These are phyloP conservation scores for Hypoxylon sp. DNA, from an alignment of 2,329 filamentous ascomycete species.

Conservation along the genomic window DNA sequence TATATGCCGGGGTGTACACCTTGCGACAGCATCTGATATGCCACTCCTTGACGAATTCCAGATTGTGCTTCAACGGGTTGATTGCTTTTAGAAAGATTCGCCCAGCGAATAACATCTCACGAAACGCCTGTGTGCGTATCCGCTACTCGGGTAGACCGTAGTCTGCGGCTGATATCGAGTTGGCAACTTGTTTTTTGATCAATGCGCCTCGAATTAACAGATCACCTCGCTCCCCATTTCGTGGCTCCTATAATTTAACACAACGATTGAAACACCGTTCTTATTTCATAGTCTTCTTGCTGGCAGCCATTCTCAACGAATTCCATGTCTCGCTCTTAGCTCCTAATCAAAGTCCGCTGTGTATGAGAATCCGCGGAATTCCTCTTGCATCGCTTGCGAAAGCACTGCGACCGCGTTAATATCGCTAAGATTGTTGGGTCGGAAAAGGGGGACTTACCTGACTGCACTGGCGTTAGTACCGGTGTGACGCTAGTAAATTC, in stretches of 20 bases:
- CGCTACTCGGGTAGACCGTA: slow-evolving; percentile 27
- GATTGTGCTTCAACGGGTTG: slow-evolving; percentile 24
- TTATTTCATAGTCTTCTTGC: slow-evolving; percentile 9
- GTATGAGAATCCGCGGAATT: slow-evolving; percentile 99
- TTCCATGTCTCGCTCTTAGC: slow-evolving; percentile 15
- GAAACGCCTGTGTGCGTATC: slow-evolving; percentile 30
- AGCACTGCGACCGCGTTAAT: slow-evolving; percentile 73
- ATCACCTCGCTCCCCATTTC: slow-evolving; percentile 27
- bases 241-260: slow-evolving; percentile 28
- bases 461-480: slow-evolving; percentile 95
- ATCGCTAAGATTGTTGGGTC: slow-evolving; percentile 10
- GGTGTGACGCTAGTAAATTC: slow-evolving; percentile 99
- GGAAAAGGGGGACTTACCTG: slow-evolving; percentile 74
- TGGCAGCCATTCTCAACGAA: slow-evolving; percentile 1
- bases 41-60: slow-evolving; percentile 37
- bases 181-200: slow-evolving; percentile 25
- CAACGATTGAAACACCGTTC: slow-evolving; percentile 33
- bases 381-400: slow-evolving; percentile 98
- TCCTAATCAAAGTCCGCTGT: slow-evolving; percentile 86
- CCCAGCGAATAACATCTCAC: slow-evolving; percentile 41
- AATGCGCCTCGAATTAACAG: slow-evolving; percentile 33
- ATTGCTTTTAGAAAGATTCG: slow-evolving; percentile 34
- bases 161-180: slow-evolving; percentile 26
- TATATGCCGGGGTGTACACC: slow-evolving; percentile 30
- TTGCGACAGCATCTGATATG: slow-evolving; percentile 25